Conservation (phyloP, 139 green algal species). For the Diplosphaera chodatii region DNA sequence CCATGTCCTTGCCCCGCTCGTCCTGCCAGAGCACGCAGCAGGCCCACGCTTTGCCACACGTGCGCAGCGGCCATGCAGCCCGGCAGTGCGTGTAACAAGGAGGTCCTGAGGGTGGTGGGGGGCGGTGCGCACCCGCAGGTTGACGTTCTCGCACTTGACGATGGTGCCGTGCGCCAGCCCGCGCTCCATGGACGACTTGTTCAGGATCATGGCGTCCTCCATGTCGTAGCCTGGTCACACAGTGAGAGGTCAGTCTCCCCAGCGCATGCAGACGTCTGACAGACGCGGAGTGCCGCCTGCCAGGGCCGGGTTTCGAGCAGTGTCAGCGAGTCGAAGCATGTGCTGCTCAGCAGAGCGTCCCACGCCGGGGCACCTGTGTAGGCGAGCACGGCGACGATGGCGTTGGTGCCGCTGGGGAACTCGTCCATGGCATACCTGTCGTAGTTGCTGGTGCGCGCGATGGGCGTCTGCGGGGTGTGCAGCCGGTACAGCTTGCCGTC, state of each 20-base stretch:
- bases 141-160: slow-evolving; percentile 82
- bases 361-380: no score
- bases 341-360: no score
- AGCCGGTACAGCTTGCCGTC: slow-evolving; percentile 94
- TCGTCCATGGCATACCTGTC: slow-evolving; percentile 88
- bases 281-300: no score
- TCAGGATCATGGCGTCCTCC: slow-evolving; percentile 98
- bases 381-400: slow-evolving; percentile 90
- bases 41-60: no score
- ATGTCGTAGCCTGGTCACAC: slow-evolving; percentile 97
- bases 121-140: slow-evolving; percentile 55
- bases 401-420: slow-evolving; percentile 91
- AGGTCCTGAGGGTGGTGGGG: no score
- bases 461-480: slow-evolving; percentile 86
- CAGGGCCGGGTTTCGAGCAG: no score
- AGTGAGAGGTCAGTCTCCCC: no score
- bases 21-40: no score
- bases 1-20: slow-evolving; percentile 13
- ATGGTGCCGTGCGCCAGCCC: slow-evolving; percentile 84
- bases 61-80: no score
- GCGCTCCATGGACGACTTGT: slow-evolving; percentile 88
- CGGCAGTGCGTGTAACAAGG: no score
- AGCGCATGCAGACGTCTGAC: no score
- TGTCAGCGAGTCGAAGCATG: no score
- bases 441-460: slow-evolving; percentile 68